Percentiles rank a stretch among this genome's conserved stretches.
Evolutionary conservation across 108 stramenopile species (phyloP).

Genomic region (Cyclotella baltica): DNA sequence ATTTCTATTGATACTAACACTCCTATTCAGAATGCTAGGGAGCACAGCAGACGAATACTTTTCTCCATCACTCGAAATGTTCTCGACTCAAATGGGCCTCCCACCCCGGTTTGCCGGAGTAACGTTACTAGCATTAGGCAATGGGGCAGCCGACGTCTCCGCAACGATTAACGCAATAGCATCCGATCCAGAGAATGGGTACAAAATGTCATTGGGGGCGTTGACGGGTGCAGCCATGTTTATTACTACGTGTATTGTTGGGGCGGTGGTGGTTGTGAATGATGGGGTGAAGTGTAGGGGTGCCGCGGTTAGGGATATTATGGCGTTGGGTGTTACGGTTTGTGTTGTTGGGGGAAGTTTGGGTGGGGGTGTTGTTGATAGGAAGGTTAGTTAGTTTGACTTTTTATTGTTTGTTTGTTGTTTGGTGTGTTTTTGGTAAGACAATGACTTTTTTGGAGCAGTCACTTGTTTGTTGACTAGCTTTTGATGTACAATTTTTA

Average conservation of each 20-base stretch:
- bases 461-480: too few species aligned
- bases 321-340: conserved; percentile 66
- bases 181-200: conserved; percentile 78
- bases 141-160: conserved; percentile 96
- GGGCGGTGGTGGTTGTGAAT: conserved; percentile 77
- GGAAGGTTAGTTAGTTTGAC: conserved; percentile 41
- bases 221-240: conserved; percentile 96
- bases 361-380: conserved; percentile 60
- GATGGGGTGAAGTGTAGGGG: conserved; percentile 86
- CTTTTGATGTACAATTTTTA: too few species aligned
- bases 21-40: conserved; percentile 90
- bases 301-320: conserved; percentile 87
- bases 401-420: conserved; percentile 9
- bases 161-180: conserved; percentile 90
- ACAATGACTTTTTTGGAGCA: too few species aligned
- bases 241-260: conserved; percentile 85
- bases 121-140: conserved; percentile 94
- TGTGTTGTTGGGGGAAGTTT: conserved; percentile 66
- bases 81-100: conserved; percentile 81
- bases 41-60: conserved; percentile 97
- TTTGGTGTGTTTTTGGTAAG: background rate
- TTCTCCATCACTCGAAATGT: conserved; percentile 90
- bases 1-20: conserved; percentile 70
- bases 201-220: conserved; percentile 87
- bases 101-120: conserved; percentile 97